Evolutionary conservation across 306 rosid genomes (phyloP).

Genomic region (Lagenaria siceraria): DNA sequence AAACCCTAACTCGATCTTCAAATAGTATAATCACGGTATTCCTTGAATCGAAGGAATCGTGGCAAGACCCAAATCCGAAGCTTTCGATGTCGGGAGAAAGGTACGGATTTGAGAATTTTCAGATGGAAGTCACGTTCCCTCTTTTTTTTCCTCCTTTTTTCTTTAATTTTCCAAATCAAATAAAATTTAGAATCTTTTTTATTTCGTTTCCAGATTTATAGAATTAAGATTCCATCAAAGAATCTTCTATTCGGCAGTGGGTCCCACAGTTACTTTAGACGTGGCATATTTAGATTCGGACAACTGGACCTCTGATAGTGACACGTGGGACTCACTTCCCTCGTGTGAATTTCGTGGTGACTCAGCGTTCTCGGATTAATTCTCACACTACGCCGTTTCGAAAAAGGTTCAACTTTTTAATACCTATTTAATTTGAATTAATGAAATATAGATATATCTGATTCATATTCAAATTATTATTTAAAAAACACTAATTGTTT

Average conservation of each 20-base stretch:
- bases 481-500: too few species aligned
- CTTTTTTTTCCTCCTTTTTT: too few species aligned
- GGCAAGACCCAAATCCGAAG: conserved; percentile 16
- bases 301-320: background rate
- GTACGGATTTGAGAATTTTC: conserved; percentile 2
- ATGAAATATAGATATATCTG: background rate
- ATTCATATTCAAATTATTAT: background rate
- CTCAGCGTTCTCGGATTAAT: background rate
- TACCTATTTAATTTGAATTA: background rate
- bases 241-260: background rate
- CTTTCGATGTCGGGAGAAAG: conserved; percentile 10
- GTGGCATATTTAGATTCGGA: background rate
- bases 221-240: background rate
- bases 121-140: background rate
- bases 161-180: background rate
- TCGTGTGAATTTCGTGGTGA: background rate
- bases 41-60: conserved; percentile 6
- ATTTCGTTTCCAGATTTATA: background rate
- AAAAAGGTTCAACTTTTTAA: background rate
- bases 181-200: background rate
- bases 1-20: conserved; percentile 45
- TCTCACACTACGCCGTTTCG: background rate
- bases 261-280: background rate
- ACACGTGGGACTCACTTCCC: background rate
- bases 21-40: background rate